Conservation (phyloP, 495 filamentous ascomycete genomes). For the Podospora sp. region DNA sequence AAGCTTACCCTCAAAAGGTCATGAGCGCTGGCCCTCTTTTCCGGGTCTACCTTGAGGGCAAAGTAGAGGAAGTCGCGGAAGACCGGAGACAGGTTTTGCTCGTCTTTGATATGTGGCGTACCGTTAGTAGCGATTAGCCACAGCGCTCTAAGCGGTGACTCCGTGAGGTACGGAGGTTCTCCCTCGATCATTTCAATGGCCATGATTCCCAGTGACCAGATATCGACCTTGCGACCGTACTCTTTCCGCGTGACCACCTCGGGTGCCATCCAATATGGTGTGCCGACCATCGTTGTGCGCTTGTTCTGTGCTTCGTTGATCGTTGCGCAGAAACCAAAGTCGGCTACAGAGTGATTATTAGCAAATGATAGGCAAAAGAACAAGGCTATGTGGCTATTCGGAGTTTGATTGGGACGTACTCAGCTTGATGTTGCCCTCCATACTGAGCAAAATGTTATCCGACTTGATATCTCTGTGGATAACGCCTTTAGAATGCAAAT, state of each 20-base stretch:
- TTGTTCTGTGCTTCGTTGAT: conserved; percentile 97
- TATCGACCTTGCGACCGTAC: conserved; percentile 97
- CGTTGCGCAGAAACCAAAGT: conserved; percentile 98
- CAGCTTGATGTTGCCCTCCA: conserved; percentile 96
- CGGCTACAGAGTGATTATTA: conserved; percentile 57
- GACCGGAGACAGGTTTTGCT: conserved; percentile 73
- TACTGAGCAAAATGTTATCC: conserved; percentile 92
- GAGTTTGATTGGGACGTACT: conserved; percentile 61
- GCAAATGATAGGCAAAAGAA: conserved; percentile 5
- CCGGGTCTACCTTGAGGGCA: conserved; percentile 92
- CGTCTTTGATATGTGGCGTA: conserved; percentile 92
- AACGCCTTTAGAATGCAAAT: conserved; percentile 95
- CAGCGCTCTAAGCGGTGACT: conserved; percentile 88
- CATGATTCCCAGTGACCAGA: conserved; percentile 99
- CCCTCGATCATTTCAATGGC: conserved; percentile 99
- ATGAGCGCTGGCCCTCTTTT: conserved; percentile 92
- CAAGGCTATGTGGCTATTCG: not conserved
- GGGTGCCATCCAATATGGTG: conserved; percentile 99
- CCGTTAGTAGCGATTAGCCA: conserved; percentile 98
- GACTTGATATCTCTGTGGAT: conserved; percentile 99
- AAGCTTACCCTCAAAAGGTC: conserved; percentile 80
- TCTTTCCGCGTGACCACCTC: conserved; percentile 97
- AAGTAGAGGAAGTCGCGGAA: conserved; percentile 90
- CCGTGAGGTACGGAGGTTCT: conserved; percentile 94
- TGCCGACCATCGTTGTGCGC: conserved; percentile 98